Evolutionary conservation across 208 protist species (phyloP), one percentile per base, ranked within the genome.

Genomic region (Phytomonas francai): DNA sequence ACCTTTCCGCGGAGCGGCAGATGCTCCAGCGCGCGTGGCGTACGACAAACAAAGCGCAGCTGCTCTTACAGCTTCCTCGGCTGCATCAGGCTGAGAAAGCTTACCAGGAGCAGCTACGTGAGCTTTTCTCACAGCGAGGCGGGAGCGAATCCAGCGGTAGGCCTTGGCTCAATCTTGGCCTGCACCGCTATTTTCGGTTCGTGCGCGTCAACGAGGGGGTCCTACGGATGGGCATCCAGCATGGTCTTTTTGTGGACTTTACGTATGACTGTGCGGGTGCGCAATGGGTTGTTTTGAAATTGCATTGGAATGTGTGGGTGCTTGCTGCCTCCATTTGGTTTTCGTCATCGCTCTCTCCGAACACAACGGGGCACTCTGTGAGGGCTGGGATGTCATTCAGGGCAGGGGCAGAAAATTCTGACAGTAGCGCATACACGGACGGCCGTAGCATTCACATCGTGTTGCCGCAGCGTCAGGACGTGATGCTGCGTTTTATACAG

Each of bases 181-280:
- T 2, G 2, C 59, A 8, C 63, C 11, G 16, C 19, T 81, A 77
- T 66, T 31, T 68, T n/a, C 56, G 56, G 16, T 75, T 74, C 28
- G 11, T 76, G 12, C 51, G 42, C 42, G 63, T 60, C n/a, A 59
- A 78, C 19, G 56, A 34, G 22, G 87, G 87, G 3, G 71, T 90
- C 19, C 66, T 93, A 49, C 79, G 83, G 0, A 60, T 93, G 8
- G 60, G 74, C 29, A 65, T 93, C 12, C 81, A 87, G 64, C 71
- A 81, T 16, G 79, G 72, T 5, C 77, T 93, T 16, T 73, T 75
- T 14, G 14, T 90, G 57, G 84, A 93, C 51, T 58, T 93, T 59
- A 89, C 82, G 31, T 93, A 85, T 70, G 74, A 89, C 59, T n/a
- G 79, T 29, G 36, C 29, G 33, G 60, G 72, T 11, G 63, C 58